Evolutionary conservation across 352 stramenopile genomes (phyloP).

Genomic region (Globisporangium camurandrum): DNA sequence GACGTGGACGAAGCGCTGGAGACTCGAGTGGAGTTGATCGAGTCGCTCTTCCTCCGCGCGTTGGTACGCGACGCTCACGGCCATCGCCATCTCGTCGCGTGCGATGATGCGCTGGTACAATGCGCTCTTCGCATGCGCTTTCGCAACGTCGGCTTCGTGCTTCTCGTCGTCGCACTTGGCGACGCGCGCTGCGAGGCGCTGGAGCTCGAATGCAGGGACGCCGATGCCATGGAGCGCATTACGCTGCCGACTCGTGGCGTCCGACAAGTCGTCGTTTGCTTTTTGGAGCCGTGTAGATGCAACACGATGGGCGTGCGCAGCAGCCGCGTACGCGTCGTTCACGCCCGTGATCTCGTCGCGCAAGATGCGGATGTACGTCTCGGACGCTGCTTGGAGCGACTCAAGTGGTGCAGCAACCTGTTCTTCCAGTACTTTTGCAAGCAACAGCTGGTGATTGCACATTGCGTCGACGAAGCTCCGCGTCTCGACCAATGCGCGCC

Average conservation of each 20-base stretch:
- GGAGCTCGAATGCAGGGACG: constrained; percentile 75
- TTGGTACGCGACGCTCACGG: constrained; percentile 81
- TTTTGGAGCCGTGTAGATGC: constrained; percentile 27
- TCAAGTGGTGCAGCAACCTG: constrained; percentile 72
- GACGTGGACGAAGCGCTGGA: constrained; percentile 65
- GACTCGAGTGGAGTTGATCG: constrained; percentile 64
- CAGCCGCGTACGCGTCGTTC: constrained; percentile 57
- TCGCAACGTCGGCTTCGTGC: constrained; percentile 42
- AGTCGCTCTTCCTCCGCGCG: constrained; percentile 77
- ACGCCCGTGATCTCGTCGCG: constrained; percentile 70
- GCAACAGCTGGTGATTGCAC: constrained; percentile 60
- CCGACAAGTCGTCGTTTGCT: constrained; percentile 32
- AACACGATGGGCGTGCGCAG: constrained; percentile 25
- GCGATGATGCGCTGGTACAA: constrained; percentile 77
- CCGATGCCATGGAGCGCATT: constrained; percentile 71
- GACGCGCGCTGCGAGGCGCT: constrained; percentile 56
- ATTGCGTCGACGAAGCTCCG: constrained; percentile 52
- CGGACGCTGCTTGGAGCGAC: constrained; percentile 66
- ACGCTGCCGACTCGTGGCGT: constrained; percentile 53
- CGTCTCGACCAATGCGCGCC: constrained; percentile 49
- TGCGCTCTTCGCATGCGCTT: constrained; percentile 59
- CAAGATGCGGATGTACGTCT: constrained; percentile 75
- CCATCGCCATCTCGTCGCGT: constrained; percentile 87
- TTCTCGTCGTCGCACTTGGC: constrained; percentile 55
- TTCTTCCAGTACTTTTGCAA: constrained; percentile 75